A percentile compares a stretch with the other conserved stretches of the same genome.
Evolutionary conservation across 2,329 filamentous ascomycete species (phyloP).

Genomic region (Remersonia thermophila): DNA sequence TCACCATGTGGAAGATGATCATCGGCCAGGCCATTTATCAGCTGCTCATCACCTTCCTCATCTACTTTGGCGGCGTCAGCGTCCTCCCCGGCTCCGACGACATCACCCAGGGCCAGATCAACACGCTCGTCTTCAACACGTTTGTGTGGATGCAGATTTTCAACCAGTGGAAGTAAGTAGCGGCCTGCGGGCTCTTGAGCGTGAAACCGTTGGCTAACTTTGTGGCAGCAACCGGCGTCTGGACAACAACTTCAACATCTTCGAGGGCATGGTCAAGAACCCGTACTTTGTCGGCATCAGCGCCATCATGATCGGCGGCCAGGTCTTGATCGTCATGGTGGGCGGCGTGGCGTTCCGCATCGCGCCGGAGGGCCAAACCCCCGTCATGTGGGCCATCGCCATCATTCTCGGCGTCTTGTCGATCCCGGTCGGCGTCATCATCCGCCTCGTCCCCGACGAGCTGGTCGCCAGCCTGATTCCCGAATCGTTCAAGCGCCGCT

Average conservation of each 20-base stretch:
- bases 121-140: slow-evolving; percentile 88
- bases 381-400: slow-evolving; percentile 77
- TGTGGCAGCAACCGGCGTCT: slow-evolving; percentile 64
- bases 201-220: slow-evolving; percentile 4
- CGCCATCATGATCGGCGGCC: slow-evolving; percentile 74
- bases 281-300: slow-evolving; percentile 84
- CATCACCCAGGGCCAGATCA: slow-evolving; percentile 36
- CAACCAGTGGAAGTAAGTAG: slow-evolving; percentile 81
- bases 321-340: slow-evolving; percentile 80
- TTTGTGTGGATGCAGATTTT: slow-evolving; percentile 99
- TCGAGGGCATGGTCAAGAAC: slow-evolving; percentile 76
- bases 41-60: slow-evolving; percentile 62
- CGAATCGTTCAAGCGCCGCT: slow-evolving; percentile 38
- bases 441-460: slow-evolving; percentile 72
- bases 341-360: slow-evolving; percentile 75
- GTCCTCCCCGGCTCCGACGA: slow-evolving; percentile 29
- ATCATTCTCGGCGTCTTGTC: slow-evolving; percentile 75
- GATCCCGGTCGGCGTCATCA: slow-evolving; percentile 66
- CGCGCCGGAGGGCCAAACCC: slow-evolving; percentile 44
- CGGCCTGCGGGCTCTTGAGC: background rate
- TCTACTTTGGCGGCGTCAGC: slow-evolving; percentile 47
- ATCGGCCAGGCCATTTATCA: slow-evolving; percentile 86
- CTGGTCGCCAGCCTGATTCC: slow-evolving; percentile 43
- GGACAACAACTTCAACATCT: slow-evolving; percentile 92
- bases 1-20: slow-evolving; percentile 99